Base-by-base conservation (phyloP, 331 rosid species). In the Ulmus americana region DNA sequence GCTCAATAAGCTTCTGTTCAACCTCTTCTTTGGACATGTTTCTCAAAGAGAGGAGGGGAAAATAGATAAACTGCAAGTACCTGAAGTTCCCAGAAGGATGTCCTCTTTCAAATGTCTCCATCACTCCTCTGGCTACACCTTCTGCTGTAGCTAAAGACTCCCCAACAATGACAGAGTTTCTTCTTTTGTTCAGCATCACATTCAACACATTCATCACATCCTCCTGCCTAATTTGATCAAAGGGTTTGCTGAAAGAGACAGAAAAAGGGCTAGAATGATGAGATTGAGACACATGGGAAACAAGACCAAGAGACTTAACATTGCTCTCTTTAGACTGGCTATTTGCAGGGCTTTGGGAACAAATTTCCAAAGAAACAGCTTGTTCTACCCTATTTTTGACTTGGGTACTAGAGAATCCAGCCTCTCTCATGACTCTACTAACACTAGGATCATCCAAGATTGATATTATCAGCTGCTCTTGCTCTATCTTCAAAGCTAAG, bases 391-490 rank as follows among this genome's bases (percentile, higher is more conserved):
- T 72, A 55, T 5, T 69, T 80, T 88, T 88, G 1, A 88, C 82
- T 69, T 74, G 86, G 55, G 90, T 59, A 47, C 96, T 88, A 8
- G 92, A 85, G 70, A 88, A 88, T 74, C 94, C 90, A 68, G 96
- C 94, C 70, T 88, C 96, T 68, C 96, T 85, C 96, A 88, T 88
- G 62, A 88, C 96, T 59, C 96, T 80, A 39, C 96, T 88, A 18
- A 88, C 96, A 80, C 94, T 85, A 3, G 96, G 96, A 62, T 88
- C 96, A 81, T 88, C 96, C 16, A 88, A 76, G 55, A 88, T 85
- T 0, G 96, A 88, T 40, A 88, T 83, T 46, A 85, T 73, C 50
- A 88, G 96, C 79, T 88, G 94, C 9, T 88, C 94, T 42, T 76
- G 62, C 83, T 86, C 94, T 40, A 88, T 88, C 55, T 88, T 88